A percentile compares a stretch with the other conserved stretches of the same genome.
phyloP scores from a whole-genome alignment of 1,139 yeast species.

The Pichia cactophila region DNA sequence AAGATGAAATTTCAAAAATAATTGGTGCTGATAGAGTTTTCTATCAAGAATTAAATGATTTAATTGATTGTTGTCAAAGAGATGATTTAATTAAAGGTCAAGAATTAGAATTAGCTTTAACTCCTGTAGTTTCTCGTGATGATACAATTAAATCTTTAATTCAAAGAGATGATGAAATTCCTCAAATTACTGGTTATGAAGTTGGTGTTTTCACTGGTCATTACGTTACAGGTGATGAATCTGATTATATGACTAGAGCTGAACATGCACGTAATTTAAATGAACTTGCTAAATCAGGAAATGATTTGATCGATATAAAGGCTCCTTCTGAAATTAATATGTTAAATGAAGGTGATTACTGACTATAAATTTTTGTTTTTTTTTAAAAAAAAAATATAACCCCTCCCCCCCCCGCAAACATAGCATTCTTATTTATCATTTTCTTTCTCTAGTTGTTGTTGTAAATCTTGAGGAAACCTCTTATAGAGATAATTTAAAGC shows the following conservation, averaged over 20 bases:
- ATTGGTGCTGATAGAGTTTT: constrained; percentile 90
- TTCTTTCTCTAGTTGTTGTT: not conserved
- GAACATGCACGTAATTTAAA: constrained; percentile 80
- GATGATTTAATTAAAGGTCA: constrained; percentile 32
- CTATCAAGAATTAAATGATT: constrained; percentile 78
- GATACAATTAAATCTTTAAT: constrained; percentile 24
- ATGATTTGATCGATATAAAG: constrained; percentile 57
- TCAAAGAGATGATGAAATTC: constrained; percentile 16
- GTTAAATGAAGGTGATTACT: constrained; percentile 78
- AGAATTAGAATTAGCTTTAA: constrained; percentile 27
- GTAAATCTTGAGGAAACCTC: not conserved
- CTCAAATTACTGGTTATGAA: constrained; percentile 58
- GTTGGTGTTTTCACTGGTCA: constrained; percentile 97
- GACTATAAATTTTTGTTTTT: not conserved
- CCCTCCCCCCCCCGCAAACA: too few relatives aligned
- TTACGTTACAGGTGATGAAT: constrained; percentile 88
- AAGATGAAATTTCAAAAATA: constrained; percentile 64
- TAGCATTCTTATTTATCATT: not conserved
- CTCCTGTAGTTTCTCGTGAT: constrained; percentile 27
- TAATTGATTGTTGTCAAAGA: constrained; percentile 69
- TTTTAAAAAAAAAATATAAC: too few relatives aligned
- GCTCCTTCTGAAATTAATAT: constrained; percentile 90
- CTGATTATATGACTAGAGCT: constrained; percentile 70
- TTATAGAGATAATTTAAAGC: not conserved
- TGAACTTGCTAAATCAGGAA: constrained; percentile 36